These are phyloP conservation scores for Euphorbia celastroides DNA, from an alignment of 441 rosid genomes.

Conservation along the genomic window DNA sequence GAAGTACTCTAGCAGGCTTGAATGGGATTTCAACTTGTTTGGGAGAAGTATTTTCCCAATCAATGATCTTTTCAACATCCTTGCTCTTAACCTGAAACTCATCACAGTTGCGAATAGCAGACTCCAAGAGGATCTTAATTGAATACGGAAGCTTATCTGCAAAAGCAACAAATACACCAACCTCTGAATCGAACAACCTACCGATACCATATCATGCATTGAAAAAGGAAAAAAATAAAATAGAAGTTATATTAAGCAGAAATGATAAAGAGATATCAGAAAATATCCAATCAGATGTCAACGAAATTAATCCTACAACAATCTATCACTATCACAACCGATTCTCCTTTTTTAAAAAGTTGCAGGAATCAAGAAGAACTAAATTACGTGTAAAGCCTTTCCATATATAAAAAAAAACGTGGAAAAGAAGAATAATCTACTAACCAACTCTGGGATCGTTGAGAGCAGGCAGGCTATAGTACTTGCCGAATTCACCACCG, in stretches of 20 bases:
- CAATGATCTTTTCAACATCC: too few species aligned
- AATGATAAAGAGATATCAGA: not conserved
- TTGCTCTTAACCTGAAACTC: conserved; percentile 90
- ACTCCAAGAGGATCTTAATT: conserved; percentile 88
- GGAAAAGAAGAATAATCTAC: not conserved
- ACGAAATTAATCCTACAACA: not conserved
- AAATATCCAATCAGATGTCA: not conserved
- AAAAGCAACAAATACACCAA: conserved; percentile 7
- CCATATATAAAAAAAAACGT: not conserved
- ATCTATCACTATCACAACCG: not conserved
- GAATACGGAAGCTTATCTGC: conserved; percentile 92
- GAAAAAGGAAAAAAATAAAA: not conserved
- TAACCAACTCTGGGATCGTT: conserved; percentile 93
- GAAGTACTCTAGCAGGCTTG: conserved; percentile 97
- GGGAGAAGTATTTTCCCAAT: conserved; percentile 87
- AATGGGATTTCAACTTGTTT: conserved; percentile 98
- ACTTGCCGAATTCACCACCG: conserved; percentile 93
- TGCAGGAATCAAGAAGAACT: conserved; percentile 13
- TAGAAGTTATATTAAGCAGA: not conserved
- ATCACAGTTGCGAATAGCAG: conserved; percentile 94
- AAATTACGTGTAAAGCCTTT: not conserved
- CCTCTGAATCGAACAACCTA: conserved; percentile 4
- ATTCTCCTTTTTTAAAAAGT: not conserved
- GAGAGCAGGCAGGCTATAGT: conserved; percentile 86
- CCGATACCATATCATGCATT: not conserved